Percentiles rank a stretch among this genome's conserved stretches.
phyloP scores from a whole-genome alignment of 208 protist genomes.

The Acanthamoeba quina region DNA sequence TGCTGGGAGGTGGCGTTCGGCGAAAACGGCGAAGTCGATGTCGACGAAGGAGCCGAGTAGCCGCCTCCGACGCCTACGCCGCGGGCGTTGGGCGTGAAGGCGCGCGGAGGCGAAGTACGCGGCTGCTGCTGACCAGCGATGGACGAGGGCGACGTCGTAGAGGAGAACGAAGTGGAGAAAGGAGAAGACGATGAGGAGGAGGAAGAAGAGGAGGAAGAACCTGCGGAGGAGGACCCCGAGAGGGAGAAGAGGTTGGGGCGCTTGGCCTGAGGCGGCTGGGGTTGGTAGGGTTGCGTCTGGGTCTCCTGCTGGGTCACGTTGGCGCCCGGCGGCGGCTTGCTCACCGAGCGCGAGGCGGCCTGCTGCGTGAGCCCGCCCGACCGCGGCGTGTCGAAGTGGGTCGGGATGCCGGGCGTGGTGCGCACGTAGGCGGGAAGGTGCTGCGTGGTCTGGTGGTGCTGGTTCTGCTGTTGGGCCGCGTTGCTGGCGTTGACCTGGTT shows the following conservation, averaged over 20 bases:
- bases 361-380: background rate
- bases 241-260: slow-evolving; percentile 42
- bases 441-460: background rate
- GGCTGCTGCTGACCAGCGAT: background rate
- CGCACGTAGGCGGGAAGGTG: slow-evolving; percentile 19
- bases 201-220: background rate
- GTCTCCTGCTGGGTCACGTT: slow-evolving; percentile 48
- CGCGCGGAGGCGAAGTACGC: slow-evolving; percentile 29
- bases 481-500: background rate
- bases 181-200: background rate
- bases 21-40: slow-evolving; percentile 7
- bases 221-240: background rate
- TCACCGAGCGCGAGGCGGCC: slow-evolving; percentile 18
- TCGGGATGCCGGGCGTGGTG: slow-evolving; percentile 47
- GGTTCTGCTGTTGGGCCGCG: background rate
- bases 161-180: background rate
- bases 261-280: background rate
- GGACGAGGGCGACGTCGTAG: background rate
- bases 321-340: slow-evolving; percentile 28
- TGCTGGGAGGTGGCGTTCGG: background rate
- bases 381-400: slow-evolving; percentile 24
- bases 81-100: slow-evolving; percentile 20
- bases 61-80: background rate
- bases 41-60: background rate
- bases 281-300: slow-evolving; percentile 39